Evolutionary conservation across 352 stramenopile genomes (phyloP), one percentile per base, ranked within the genome.

Genomic region (Phytopythium delawarense): DNA sequence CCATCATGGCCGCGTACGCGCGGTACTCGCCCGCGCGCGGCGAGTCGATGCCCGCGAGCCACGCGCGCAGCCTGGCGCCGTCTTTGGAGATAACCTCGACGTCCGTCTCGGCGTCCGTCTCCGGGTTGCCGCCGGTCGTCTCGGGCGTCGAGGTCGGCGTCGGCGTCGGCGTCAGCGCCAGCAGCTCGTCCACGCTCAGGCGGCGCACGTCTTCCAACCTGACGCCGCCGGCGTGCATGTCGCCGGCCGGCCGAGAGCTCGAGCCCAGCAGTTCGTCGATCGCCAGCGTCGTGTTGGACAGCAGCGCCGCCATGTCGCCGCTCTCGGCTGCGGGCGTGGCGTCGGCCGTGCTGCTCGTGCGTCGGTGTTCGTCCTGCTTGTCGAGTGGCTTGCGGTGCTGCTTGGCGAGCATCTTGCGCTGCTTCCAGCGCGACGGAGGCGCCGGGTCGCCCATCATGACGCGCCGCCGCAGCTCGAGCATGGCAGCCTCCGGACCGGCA

Each of bases 401-500:
- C 50, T 72, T 65, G 28, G 62, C 53, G 28, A 78, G 67, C 59
- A 71, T 59, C 59, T 72, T 83, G 63, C 69, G 66, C 42, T 79
- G 67, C 39, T 79, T 78, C 74, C 71, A 80, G 34, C 67, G 67
- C 0, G 74, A 71, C 61, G 58, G 74, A 45, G 8, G 66, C 57
- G 64, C 68, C 70, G 60, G 40, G 54, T 81, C 72, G 50, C 70
- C 63, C 34, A 87, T 72, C 59, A 90, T 84, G 48, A 90, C 76
- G 46, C 83, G 77, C 30, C 80, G 77, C 35, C 83, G 73, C 55
- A 92, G 70, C 71, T 92, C 82, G 45, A 88, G 68, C 76, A 88
- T 88, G 20, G 78, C 79, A 2, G 78, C 75, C 62, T 88, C 77
- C 0, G 79, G 77, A 32, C 28, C 28, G 28, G 28, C 28, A 32